phyloP scores from a whole-genome alignment of 306 rosid genomes.

The Arachis hypogaea region DNA sequence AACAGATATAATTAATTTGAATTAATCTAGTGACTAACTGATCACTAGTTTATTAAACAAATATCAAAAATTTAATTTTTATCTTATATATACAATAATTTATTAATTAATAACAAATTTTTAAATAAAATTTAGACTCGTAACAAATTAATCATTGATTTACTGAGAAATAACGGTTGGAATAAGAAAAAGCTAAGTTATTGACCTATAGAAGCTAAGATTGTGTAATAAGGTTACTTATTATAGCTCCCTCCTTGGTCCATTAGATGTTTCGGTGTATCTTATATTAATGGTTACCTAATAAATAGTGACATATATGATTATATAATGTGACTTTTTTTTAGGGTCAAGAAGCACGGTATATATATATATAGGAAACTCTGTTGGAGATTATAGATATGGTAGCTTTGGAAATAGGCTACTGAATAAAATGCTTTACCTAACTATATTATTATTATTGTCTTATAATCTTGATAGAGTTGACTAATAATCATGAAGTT shows the following conservation, averaged over 20 bases:
- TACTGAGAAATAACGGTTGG: no score
- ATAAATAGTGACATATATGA: constrained; percentile 21
- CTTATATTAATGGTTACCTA: constrained; percentile 17
- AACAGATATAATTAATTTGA: no score
- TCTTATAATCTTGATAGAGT: constrained; percentile 4
- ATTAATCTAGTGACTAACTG: no score
- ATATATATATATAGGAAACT: constrained; percentile 3
- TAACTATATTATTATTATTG: constrained; percentile 1
- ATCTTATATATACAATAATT: no score
- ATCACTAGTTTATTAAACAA: no score
- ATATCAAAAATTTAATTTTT: no score
- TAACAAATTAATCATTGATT: no score
- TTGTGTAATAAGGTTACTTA: constrained; percentile 35
- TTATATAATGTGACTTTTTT: constrained; percentile 15
- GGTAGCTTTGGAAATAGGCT: neutral
- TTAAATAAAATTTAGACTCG: no score
- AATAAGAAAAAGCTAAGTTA: neutral
- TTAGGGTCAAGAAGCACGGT: constrained; percentile 1
- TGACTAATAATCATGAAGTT: constrained; percentile 23
- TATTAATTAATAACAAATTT: no score
- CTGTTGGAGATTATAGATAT: neutral
- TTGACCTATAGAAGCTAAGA: neutral
- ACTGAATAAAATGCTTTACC: constrained; percentile 23
- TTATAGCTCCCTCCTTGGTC: constrained; percentile 31
- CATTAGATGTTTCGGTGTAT: constrained; percentile 30